These are phyloP conservation scores for Breviolum minutum DNA, from an alignment of 73 alveolate genomes.

Conservation along the genomic window DNA sequence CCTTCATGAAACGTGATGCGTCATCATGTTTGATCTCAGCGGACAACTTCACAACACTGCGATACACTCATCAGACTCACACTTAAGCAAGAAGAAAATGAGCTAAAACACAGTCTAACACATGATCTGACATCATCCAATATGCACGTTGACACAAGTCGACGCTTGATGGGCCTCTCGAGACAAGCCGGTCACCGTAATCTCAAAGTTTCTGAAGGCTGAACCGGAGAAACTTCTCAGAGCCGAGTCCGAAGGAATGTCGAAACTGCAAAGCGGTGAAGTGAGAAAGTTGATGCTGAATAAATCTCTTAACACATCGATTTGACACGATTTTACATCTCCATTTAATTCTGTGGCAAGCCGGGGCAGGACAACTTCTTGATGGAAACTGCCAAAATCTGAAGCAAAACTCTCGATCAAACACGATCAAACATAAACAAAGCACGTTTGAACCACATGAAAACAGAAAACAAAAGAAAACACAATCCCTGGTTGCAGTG, in stretches of 20 bases:
- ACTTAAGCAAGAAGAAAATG: no score
- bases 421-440: not conserved
- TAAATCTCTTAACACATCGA: no score
- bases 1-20: not conserved
- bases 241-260: constrained; percentile 64
- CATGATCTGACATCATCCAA: no score
- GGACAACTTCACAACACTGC: no score
- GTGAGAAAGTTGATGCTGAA: not conserved
- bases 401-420: no score
- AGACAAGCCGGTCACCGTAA: constrained; percentile 58
- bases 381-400: no score
- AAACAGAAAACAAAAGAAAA: not conserved
- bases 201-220: constrained; percentile 58
- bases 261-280: constrained; percentile 41
- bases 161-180: constrained; percentile 15
- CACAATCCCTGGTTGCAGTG: not conserved
- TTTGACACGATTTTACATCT: no score
- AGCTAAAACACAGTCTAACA: no score
- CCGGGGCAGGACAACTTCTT: no score
- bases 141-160: not conserved
- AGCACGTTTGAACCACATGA: not conserved
- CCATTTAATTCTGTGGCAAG: no score
- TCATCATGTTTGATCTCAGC: no score
- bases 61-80: no score
- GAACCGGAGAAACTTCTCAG: constrained; percentile 79